Evolutionary conservation across 129 eudicot species (phyloP), one percentile per base, ranked within the genome.

Genomic region (Pittosporum tobira): DNA sequence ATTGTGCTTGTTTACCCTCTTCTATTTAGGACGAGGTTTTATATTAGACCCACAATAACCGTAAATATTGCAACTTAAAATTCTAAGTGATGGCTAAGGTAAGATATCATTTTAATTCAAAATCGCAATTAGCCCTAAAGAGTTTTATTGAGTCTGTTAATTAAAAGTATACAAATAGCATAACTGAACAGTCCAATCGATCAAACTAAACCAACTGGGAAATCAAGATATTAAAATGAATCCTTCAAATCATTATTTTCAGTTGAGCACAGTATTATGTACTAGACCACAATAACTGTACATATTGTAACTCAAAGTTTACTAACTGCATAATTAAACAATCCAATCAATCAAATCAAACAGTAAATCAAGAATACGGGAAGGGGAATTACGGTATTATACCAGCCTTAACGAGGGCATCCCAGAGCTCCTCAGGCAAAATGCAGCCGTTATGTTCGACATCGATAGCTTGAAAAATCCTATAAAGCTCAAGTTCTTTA

Each of bases 401-500:
- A 91, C 99, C 99, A 78, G 99, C 87, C 48, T 87, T 91, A 48
- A 78, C 71, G 50, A 91, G 96, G 30, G 99, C 96, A 79, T 91
- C 96, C 81, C 76, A 83, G 2, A 91, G 79, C 61, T 91, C 99
- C 70, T 91, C 96, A 1, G 96, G 96, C 63, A 81, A 72, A 70
- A 91, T 91, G 71, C 94, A 87, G 5, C 99, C 99, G 67, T 77
- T 87, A 36, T 87, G 96, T 63, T 81, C 85, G 6, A 91, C 99
- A 81, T 91, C 99, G 79, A 91, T 91, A 11, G 83, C 95, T 57
- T 91, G 91, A 52, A 91, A 91, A 68, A 91, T 87, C 49, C 81
- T 65, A 72, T 83, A 91, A 47, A 91, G 58, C 40, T 91, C 99
- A 18, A 91, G 75, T 81, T 91, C 99, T 74, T 91, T 91, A 42